These are phyloP conservation scores for Aureobasidium sp. DNA, from an alignment of 2,329 filamentous ascomycete species.

Conservation along the genomic window DNA sequence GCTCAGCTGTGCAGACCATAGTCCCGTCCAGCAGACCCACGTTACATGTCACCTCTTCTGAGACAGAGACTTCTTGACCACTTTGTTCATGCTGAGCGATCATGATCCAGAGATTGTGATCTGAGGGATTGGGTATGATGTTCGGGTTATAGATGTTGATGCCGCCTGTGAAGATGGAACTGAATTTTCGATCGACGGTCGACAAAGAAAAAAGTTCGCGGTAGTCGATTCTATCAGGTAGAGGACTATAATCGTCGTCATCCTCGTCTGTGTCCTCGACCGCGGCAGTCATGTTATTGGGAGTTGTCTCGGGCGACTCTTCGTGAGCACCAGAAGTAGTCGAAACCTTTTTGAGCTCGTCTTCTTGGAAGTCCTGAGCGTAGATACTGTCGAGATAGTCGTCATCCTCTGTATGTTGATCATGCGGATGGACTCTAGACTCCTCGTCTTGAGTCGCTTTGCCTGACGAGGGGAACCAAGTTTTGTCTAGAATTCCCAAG, in stretches of 20 bases:
- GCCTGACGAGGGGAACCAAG: too few species aligned
- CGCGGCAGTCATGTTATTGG: not conserved
- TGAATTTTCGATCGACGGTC: conserved; percentile 53
- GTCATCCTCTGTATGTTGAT: too few species aligned
- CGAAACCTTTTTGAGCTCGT: not conserved
- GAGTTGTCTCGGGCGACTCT: not conserved
- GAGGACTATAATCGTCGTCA: not conserved
- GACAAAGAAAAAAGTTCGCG: conserved; percentile 54
- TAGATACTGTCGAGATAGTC: not conserved
- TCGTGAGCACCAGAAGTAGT: too few species aligned
- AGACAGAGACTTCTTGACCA: conserved; percentile 40
- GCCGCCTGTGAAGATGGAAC: conserved; percentile 54
- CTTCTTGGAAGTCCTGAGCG: not conserved
- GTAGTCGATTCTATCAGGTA: not conserved
- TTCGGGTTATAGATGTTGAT: conserved; percentile 58
- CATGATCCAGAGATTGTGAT: conserved; percentile 56
- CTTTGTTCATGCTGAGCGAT: conserved; percentile 52
- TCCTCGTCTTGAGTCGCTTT: too few species aligned
- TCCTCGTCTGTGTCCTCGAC: not conserved
- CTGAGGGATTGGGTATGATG: conserved; percentile 61
- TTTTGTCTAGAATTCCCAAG: too few species aligned
- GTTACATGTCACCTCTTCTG: conserved; percentile 44
- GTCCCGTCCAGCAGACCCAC: conserved; percentile 50
- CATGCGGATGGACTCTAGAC: too few species aligned
- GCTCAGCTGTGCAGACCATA: conserved; percentile 48